phyloP scores from a whole-genome alignment of 2,329 filamentous ascomycete species.

The Trichoderma cornu-damae region DNA sequence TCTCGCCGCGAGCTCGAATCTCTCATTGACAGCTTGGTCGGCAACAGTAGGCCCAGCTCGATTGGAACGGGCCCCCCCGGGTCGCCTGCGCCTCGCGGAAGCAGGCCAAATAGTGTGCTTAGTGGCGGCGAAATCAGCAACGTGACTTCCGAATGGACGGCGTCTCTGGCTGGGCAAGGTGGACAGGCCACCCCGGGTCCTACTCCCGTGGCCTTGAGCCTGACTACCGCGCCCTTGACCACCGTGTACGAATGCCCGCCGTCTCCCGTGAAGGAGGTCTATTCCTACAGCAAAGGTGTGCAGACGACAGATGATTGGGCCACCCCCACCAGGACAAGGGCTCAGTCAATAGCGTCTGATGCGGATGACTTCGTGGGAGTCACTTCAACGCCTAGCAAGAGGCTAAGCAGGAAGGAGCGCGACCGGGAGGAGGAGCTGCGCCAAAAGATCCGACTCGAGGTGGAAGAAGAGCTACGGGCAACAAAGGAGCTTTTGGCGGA shows the following conservation, averaged over 20 bases:
- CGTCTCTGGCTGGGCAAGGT: constrained; percentile 39
- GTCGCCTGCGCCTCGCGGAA: constrained; percentile 62
- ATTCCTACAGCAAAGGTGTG: constrained; percentile 95
- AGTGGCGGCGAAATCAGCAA: constrained; percentile 77
- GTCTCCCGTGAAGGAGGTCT: constrained; percentile 72
- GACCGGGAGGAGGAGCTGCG: constrained; percentile 86
- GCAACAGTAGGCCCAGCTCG: constrained; percentile 68
- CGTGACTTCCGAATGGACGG: constrained; percentile 59
- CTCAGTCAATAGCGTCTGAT: constrained; percentile 48
- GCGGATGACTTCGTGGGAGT: constrained; percentile 53
- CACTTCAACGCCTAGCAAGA: constrained; percentile 61
- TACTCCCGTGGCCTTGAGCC: constrained; percentile 54
- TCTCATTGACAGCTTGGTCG: constrained; percentile 78
- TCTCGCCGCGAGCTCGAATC: constrained; percentile 73
- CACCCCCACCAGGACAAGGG: constrained; percentile 45
- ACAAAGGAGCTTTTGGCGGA: constrained; percentile 57
- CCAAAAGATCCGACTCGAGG: constrained; percentile 76
- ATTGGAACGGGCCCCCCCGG: constrained; percentile 58
- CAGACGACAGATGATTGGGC: constrained; percentile 80
- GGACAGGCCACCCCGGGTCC: constrained; percentile 28
- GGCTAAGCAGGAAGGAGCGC: constrained; percentile 70
- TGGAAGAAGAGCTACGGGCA: constrained; percentile 84
- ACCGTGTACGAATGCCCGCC: constrained; percentile 78
- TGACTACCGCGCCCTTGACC: constrained; percentile 67
- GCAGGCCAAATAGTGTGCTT: constrained; percentile 81